Percentiles rank a stretch among this genome's conserved stretches.
phyloP scores from a whole-genome alignment of 139 green algal species.

The Pedinophyceae sp. region DNA sequence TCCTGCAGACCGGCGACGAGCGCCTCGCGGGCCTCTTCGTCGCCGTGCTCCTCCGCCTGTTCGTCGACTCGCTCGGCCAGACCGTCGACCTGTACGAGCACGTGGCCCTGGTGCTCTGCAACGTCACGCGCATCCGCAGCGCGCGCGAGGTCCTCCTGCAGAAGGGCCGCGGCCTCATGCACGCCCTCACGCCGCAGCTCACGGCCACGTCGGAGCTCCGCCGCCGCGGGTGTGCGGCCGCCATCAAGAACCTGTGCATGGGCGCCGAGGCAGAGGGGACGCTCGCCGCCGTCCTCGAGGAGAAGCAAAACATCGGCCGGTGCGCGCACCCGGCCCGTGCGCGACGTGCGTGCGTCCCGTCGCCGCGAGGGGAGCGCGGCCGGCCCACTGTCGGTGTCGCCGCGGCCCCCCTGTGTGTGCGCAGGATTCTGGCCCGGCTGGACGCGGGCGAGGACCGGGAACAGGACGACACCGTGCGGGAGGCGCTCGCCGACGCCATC shows the following conservation, averaged over 20 bases:
- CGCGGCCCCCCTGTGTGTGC: too few relatives aligned
- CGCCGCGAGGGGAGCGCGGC: not conserved
- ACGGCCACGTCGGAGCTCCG: conserved; percentile 18
- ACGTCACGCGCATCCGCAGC: conserved; percentile 36
- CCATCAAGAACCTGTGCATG: conserved; percentile 45
- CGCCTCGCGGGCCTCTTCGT: conserved; percentile 5
- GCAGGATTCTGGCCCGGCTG: too few relatives aligned
- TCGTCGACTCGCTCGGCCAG: conserved; percentile 18
- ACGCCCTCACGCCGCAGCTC: conserved; percentile 32
- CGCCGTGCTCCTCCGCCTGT: conserved; percentile 41
- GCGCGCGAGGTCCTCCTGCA: conserved; percentile 46
- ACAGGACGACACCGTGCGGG: conserved; percentile 27
- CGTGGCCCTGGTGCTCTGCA: conserved; percentile 48
- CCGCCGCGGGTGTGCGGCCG: conserved; percentile 21
- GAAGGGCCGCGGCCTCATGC: conserved; percentile 37
- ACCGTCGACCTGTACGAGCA: conserved; percentile 36
- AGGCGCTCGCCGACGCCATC: conserved; percentile 42
- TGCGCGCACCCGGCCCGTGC: not conserved
- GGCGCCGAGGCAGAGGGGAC: conserved; percentile 23
- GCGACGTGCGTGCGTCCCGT: not conserved
- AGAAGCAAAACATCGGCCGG: too few relatives aligned
- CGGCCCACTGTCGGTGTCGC: conserved; percentile 8
- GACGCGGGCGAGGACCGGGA: too few relatives aligned
- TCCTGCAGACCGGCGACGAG: not conserved
- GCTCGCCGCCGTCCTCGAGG: conserved; percentile 4